phyloP scores from a whole-genome alignment of 2,329 filamentous ascomycete genomes.

The Thyridium curvatum region DNA sequence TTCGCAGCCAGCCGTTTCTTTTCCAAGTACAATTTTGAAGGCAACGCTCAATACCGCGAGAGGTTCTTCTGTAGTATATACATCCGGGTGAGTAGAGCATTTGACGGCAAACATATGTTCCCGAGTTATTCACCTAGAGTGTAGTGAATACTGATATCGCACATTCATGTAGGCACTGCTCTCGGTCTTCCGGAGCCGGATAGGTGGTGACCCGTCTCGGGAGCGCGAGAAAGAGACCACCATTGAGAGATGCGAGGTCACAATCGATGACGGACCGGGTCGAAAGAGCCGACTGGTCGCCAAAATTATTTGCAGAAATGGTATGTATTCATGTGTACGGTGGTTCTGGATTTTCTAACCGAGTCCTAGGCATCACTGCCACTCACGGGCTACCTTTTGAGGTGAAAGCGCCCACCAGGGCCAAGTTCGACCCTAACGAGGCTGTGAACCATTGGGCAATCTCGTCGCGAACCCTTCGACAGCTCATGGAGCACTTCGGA shows the following conservation, averaged over 20 bases:
- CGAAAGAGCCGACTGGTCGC: constrained; percentile 69
- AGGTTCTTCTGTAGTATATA: constrained; percentile 71
- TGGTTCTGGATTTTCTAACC: constrained; percentile 10
- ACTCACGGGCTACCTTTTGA: constrained; percentile 75
- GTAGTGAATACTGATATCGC: too few relatives aligned
- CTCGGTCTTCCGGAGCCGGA: constrained; percentile 66
- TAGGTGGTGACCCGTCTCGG: constrained; percentile 47
- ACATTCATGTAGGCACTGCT: constrained; percentile 64
- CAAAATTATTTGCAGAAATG: constrained; percentile 68
- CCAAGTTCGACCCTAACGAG: constrained; percentile 62
- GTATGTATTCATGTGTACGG: constrained; percentile 25
- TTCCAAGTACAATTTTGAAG: constrained; percentile 62
- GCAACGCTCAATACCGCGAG: constrained; percentile 40
- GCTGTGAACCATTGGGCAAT: constrained; percentile 69
- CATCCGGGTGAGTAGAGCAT: constrained; percentile 47
- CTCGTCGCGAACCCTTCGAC: constrained; percentile 62
- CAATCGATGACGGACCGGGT: constrained; percentile 63
- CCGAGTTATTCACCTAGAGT: too few relatives aligned
- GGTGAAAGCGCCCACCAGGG: constrained; percentile 65
- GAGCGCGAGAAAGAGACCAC: constrained; percentile 60
- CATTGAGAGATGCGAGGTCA: constrained; percentile 69
- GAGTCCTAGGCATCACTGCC: constrained; percentile 57
- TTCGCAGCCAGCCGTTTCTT: constrained; percentile 66
- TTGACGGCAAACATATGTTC: constrained; percentile 1
- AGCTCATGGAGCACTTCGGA: constrained; percentile 75